Evolutionary conservation across 768 basidiomycete genomes (phyloP).

Genomic region (Strobilomyces dryophilus): DNA sequence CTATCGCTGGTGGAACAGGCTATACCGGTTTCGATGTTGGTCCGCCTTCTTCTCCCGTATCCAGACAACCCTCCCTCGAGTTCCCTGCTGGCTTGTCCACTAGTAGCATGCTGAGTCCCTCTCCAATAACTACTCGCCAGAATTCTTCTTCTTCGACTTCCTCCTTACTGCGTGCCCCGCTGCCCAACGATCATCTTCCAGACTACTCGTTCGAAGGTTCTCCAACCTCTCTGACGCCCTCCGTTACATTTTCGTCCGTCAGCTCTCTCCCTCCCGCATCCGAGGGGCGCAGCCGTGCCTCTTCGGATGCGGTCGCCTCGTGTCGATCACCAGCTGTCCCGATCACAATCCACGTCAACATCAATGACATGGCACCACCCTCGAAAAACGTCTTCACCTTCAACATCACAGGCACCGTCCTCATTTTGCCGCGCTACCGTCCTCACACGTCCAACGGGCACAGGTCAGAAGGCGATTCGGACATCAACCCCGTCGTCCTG

Average conservation of each 20-base stretch:
- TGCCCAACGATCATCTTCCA: conserved; percentile 57
- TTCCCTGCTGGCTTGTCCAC: conserved; percentile 28
- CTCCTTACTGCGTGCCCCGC: conserved; percentile 71
- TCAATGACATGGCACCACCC: conserved; percentile 69
- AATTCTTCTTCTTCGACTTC: conserved; percentile 45
- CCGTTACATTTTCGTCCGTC: conserved; percentile 36
- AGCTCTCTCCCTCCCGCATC: conserved; percentile 33
- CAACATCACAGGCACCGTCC: conserved; percentile 58
- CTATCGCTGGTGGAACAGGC: conserved; percentile 56
- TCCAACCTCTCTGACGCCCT: conserved; percentile 50
- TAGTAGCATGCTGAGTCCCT: conserved; percentile 18
- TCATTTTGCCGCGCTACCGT: conserved; percentile 48
- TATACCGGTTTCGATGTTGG: conserved; percentile 71
- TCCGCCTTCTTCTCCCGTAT: conserved; percentile 32
- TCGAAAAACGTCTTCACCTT: conserved; percentile 64
- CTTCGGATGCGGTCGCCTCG: conserved; percentile 28
- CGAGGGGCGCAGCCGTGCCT: conserved; percentile 36
- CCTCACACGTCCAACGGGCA: conserved; percentile 21
- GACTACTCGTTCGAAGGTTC: conserved; percentile 76
- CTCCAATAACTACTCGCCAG: conserved; percentile 31
- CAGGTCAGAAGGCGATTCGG: conserved; percentile 28
- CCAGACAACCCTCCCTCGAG: conserved; percentile 50
- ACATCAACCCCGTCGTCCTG: conserved; percentile 51
- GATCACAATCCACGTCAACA: conserved; percentile 73
- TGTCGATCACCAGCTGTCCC: conserved; percentile 51